Conservation (phyloP, 2,329 filamentous ascomycete genomes). For the Pezicula carpinea region DNA sequence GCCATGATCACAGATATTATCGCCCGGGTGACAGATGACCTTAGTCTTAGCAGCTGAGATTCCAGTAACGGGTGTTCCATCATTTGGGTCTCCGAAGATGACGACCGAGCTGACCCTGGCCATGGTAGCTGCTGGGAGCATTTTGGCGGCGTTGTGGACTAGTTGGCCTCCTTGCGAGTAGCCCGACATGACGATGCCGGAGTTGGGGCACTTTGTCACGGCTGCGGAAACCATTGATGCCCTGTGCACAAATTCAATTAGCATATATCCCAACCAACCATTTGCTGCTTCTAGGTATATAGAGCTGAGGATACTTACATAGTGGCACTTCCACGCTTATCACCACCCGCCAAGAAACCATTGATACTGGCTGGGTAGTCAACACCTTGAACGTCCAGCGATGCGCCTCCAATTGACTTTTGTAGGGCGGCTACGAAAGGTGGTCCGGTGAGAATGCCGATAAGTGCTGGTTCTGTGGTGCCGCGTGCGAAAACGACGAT, state of each 20-base stretch:
- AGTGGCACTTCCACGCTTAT: slow-evolving; percentile 35
- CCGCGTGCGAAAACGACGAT: slow-evolving; percentile 55
- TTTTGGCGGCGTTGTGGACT: slow-evolving; percentile 21
- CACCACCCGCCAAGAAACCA: slow-evolving; percentile 43
- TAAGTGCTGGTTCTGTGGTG: slow-evolving; percentile 47
- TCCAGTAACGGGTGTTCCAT: slow-evolving; percentile 15
- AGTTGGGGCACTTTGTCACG: slow-evolving; percentile 14
- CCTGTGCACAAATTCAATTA: not conserved
- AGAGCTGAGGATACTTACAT: slow-evolving; percentile 25
- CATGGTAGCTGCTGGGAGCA: slow-evolving; percentile 8
- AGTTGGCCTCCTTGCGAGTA: slow-evolving; percentile 21
- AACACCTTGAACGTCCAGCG: slow-evolving; percentile 49
- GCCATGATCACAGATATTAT: slow-evolving; percentile 19
- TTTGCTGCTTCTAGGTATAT: not conserved
- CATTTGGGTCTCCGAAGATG: slow-evolving; percentile 23
- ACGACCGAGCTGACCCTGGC: slow-evolving; percentile 17
- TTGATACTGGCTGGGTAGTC: slow-evolving; percentile 41
- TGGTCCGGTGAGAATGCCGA: slow-evolving; percentile 45
- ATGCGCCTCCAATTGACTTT: slow-evolving; percentile 34
- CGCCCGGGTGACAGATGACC: slow-evolving; percentile 20
- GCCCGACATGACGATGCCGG: slow-evolving; percentile 21
- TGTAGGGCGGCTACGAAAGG: slow-evolving; percentile 44
- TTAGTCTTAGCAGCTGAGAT: slow-evolving; percentile 15
- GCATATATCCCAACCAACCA: not conserved
- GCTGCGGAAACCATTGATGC: slow-evolving; percentile 10